Evolutionary conservation across 2,329 filamentous ascomycete genomes (phyloP).

Genomic region (Penicillium oxalicum): DNA sequence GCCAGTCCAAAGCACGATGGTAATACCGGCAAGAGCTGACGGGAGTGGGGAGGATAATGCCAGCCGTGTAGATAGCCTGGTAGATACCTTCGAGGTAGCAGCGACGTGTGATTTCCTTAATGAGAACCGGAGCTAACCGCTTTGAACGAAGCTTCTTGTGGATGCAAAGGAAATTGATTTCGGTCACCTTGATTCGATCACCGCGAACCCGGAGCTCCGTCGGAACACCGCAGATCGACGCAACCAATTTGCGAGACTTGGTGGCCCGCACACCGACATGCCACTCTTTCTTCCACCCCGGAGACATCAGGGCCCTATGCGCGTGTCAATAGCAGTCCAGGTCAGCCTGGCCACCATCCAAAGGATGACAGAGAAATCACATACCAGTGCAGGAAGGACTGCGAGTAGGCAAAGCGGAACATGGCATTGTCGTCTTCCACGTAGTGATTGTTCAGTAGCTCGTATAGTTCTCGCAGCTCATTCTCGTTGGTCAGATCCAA

Average conservation of each 20-base stretch:
- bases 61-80: slow-evolving; percentile 94
- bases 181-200: slow-evolving; percentile 68
- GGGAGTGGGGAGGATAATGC: slow-evolving; percentile 82
- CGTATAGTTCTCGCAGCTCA: slow-evolving; percentile 82
- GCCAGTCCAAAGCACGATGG: slow-evolving; percentile 89
- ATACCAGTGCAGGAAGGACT: slow-evolving; percentile 81
- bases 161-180: slow-evolving; percentile 97
- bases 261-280: slow-evolving; percentile 87
- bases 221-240: slow-evolving; percentile 92
- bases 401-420: slow-evolving; percentile 95
- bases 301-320: slow-evolving; percentile 80
- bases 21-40: slow-evolving; percentile 93
- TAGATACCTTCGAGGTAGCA: slow-evolving; percentile 82
- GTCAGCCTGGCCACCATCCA: not conserved
- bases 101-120: slow-evolving; percentile 93
- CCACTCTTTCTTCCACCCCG: slow-evolving; percentile 90
- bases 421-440: slow-evolving; percentile 96
- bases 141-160: slow-evolving; percentile 97
- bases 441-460: slow-evolving; percentile 86
- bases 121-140: slow-evolving; percentile 84
- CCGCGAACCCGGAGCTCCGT: slow-evolving; percentile 74
- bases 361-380: not conserved
- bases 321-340: not conserved
- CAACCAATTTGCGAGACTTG: slow-evolving; percentile 79
- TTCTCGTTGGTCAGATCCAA: slow-evolving; percentile 75